A percentile compares a stretch with the other conserved stretches of the same genome.
Conservation (phyloP, 78 protist genomes). For the Emiliania huxleyi region DNA sequence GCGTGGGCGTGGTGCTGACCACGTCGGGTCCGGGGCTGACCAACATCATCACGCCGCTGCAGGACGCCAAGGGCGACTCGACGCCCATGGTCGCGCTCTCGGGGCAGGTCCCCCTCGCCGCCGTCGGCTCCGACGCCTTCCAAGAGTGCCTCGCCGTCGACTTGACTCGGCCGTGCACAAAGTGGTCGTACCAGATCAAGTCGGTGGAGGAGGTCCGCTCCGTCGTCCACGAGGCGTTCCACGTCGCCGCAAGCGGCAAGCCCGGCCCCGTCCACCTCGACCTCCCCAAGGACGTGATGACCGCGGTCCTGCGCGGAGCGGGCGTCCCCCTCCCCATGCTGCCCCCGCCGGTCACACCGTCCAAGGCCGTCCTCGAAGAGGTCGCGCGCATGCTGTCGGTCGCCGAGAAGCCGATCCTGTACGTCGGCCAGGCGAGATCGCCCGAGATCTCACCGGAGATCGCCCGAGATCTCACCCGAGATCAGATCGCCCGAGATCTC, state of each 20-base stretch:
- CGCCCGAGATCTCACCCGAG: no score
- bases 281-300: constrained; percentile 62
- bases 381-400: constrained; percentile 52
- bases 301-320: not conserved
- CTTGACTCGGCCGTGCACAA: constrained; percentile 65
- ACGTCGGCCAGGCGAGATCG: constrained; percentile 72
- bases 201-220: constrained; percentile 62
- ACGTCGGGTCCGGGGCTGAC: constrained; percentile 71
- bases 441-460: no score
- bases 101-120: constrained; percentile 45
- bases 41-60: constrained; percentile 70
- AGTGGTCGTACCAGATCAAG: constrained; percentile 53
- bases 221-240: constrained; percentile 64
- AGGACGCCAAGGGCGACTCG: constrained; percentile 68
- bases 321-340: not conserved
- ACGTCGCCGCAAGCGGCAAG: constrained; percentile 54
- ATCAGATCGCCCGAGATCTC: no score
- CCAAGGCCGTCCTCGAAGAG: not conserved
- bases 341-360: not conserved
- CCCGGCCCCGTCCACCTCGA: constrained; percentile 73
- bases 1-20: constrained; percentile 62
- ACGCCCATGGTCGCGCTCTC: constrained; percentile 51
- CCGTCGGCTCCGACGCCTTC: constrained; percentile 58
- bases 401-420: constrained; percentile 59
- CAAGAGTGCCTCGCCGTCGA: constrained; percentile 58